phyloP scores from a whole-genome alignment of 345 rosid species.

The Euphorbia lathyris region DNA sequence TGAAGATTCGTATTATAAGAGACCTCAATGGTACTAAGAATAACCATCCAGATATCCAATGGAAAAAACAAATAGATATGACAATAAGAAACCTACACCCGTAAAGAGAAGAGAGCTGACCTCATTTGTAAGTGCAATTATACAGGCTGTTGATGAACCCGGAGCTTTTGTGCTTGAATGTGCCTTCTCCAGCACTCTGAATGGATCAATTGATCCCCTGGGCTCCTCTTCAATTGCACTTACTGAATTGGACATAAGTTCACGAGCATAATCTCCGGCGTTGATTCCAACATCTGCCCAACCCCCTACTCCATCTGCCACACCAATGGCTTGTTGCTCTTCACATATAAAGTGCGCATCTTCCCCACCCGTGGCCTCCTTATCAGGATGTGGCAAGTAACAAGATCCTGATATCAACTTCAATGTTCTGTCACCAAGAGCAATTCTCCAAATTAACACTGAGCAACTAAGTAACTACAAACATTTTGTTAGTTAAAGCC shows the following conservation, averaged over 20 bases:
- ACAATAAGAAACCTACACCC: neutral
- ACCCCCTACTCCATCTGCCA: constrained; percentile 37
- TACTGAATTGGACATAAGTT: constrained; percentile 30
- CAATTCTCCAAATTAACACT: constrained; percentile 18
- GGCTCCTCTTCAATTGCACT: constrained; percentile 25
- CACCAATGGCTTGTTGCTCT: constrained; percentile 22
- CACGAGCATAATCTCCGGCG: constrained; percentile 29
- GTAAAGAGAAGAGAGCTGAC: constrained; percentile 9
- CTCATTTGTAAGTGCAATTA: constrained; percentile 29
- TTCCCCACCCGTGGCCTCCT: constrained; percentile 32
- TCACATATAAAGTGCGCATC: constrained; percentile 32
- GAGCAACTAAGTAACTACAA: constrained; percentile 10
- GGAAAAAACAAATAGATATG: neutral
- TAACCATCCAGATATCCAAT: neutral
- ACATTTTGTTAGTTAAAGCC: neutral
- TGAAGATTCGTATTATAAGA: neutral
- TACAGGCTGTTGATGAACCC: constrained; percentile 37
- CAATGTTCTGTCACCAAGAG: constrained; percentile 22
- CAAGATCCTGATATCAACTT: constrained; percentile 29
- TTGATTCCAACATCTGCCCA: constrained; percentile 32
- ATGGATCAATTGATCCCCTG: constrained; percentile 21
- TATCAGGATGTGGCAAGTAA: constrained; percentile 37
- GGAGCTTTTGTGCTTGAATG: constrained; percentile 27
- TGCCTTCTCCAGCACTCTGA: constrained; percentile 33
- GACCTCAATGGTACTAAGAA: neutral